Conservation (phyloP, 1,284 basidiomycete genomes). For the Heterobasidion occidentale region DNA sequence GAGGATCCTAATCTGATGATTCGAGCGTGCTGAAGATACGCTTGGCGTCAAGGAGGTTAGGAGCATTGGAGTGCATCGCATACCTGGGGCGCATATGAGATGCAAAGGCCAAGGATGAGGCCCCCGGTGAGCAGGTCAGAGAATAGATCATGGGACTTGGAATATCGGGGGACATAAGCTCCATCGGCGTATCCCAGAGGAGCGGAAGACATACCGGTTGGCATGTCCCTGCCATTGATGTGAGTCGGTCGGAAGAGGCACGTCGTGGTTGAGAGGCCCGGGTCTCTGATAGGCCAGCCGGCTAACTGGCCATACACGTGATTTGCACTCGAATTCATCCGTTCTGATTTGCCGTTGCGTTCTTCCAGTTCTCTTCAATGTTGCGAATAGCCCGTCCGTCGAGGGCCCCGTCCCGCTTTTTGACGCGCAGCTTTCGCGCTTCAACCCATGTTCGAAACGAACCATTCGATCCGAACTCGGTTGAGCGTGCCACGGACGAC, state of each 20-base stretch:
- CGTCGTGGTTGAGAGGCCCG: not conserved
- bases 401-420: slow-evolving; percentile 1
- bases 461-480: slow-evolving; percentile 36
- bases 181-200: no score
- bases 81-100: slow-evolving; percentile 89
- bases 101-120: slow-evolving; percentile 73
- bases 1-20: slow-evolving; percentile 75
- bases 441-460: slow-evolving; percentile 25
- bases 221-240: not conserved
- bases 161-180: not conserved
- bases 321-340: not conserved
- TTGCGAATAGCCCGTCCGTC: slow-evolving; percentile 6
- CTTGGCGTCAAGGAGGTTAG: not conserved
- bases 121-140: slow-evolving; percentile 66
- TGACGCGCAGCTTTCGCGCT: slow-evolving; percentile 18
- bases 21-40: slow-evolving; percentile 47
- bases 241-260: not conserved
- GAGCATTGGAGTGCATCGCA: not conserved
- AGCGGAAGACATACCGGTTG: not conserved
- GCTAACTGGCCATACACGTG: not conserved
- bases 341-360: not conserved
- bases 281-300: no score
- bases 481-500: slow-evolving; percentile 79
- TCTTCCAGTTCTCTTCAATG: slow-evolving; percentile 1
- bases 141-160: slow-evolving; percentile 58